These are phyloP conservation scores for Rhizopogon roseolus DNA, from an alignment of 768 basidiomycete species.

Conservation along the genomic window DNA sequence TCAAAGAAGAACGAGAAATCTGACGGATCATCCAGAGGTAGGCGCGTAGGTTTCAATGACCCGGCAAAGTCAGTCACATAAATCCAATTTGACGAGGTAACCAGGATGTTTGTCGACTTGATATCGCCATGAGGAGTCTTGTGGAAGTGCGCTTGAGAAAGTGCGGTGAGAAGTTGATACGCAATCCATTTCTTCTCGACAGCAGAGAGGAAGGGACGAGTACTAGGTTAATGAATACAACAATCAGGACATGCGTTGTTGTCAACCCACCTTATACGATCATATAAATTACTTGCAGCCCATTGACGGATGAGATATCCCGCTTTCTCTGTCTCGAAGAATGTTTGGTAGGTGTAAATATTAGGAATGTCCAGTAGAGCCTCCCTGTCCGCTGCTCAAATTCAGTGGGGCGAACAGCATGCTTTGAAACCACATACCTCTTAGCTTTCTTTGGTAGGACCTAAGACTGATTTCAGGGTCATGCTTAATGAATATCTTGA, in stretches of 20 bases:
- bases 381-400: conserved; percentile 72
- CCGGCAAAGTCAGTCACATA: conserved; percentile 94
- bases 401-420: neutral
- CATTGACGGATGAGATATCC: conserved; percentile 95
- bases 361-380: conserved; percentile 80
- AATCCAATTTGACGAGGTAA: conserved; percentile 95
- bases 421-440: conserved; percentile 42
- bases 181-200: conserved; percentile 99
- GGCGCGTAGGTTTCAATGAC: conserved; percentile 88
- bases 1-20: conserved; percentile 99
- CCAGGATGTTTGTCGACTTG: conserved; percentile 95
- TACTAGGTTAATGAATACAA: conserved; percentile 43
- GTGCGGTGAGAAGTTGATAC: conserved; percentile 83
- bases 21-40: conserved; percentile 94
- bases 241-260: neutral
- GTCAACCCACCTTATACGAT: conserved; percentile 81
- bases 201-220: conserved; percentile 85
- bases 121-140: conserved; percentile 97
- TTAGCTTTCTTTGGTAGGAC: conserved; percentile 71
- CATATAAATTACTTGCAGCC: conserved; percentile 91
- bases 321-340: conserved; percentile 93
- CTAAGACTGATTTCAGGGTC: conserved; percentile 79
- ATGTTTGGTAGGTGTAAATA: conserved; percentile 82
- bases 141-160: conserved; percentile 77
- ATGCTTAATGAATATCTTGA: conserved; percentile 95